Conservation (phyloP, 2,329 filamentous ascomycete species). For the Chrysoporthe deuterocubensis region DNA sequence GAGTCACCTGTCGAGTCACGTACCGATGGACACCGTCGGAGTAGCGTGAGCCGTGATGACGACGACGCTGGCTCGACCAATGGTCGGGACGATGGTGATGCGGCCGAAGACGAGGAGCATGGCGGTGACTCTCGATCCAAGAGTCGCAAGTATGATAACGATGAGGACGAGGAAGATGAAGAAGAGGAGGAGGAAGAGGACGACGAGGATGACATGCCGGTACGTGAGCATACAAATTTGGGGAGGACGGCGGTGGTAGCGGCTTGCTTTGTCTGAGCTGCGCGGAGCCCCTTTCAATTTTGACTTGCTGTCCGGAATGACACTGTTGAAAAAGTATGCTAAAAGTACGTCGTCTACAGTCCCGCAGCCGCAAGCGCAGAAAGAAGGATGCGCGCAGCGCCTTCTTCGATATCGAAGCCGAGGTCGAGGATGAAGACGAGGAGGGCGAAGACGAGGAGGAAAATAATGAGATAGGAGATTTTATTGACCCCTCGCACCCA, state of each 20-base stretch:
- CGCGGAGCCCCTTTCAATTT: background rate
- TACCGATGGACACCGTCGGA: slow-evolving; percentile 32
- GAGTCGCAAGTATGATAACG: slow-evolving; percentile 38
- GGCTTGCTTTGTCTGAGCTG: background rate
- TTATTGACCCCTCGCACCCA: slow-evolving; percentile 87
- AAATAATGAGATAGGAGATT: slow-evolving; percentile 78
- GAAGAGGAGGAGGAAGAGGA: slow-evolving; percentile 48
- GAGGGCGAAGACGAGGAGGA: slow-evolving; percentile 89
- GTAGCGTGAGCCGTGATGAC: slow-evolving; percentile 32
- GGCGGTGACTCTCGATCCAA: slow-evolving; percentile 34
- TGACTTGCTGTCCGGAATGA: background rate
- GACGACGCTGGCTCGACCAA: slow-evolving; percentile 30
- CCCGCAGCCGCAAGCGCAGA: slow-evolving; percentile 80
- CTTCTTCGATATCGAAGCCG: slow-evolving; percentile 97
- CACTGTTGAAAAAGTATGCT: background rate
- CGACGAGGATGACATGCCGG: slow-evolving; percentile 32
- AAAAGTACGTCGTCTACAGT: slow-evolving; percentile 40
- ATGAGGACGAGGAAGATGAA: slow-evolving; percentile 51
- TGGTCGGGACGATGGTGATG: slow-evolving; percentile 11
- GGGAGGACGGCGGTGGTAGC: background rate
- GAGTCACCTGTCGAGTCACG: slow-evolving; percentile 30
- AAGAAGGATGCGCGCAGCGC: slow-evolving; percentile 72
- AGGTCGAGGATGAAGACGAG: slow-evolving; percentile 94
- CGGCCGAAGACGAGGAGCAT: slow-evolving; percentile 26
- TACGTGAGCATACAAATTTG: slow-evolving; percentile 6